A percentile compares a stretch with the other conserved stretches of the same genome.
Evolutionary conservation across 2,329 filamentous ascomycete genomes (phyloP).

Genomic region (Byssothecium circinans): DNA sequence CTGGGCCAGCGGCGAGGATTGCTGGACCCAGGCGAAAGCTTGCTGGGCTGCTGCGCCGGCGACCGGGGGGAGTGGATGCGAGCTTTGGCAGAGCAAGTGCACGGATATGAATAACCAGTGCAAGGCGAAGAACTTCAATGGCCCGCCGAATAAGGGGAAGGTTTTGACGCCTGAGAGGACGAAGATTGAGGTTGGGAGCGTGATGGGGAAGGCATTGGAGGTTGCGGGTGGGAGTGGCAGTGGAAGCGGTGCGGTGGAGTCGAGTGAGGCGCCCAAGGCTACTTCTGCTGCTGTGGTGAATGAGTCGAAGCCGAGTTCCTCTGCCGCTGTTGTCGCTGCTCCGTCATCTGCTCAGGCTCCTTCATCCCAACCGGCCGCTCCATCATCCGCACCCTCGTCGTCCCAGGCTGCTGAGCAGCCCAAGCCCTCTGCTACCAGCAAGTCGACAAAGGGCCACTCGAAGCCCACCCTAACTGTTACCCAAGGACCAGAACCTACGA

Average conservation of each 20-base stretch:
- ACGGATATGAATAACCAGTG: constrained; percentile 47
- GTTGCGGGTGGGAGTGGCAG: constrained; percentile 11
- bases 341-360: neutral
- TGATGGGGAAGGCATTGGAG: constrained; percentile 21
- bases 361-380: neutral
- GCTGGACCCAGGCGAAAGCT: constrained; percentile 59
- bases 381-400: neutral
- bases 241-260: neutral
- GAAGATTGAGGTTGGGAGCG: constrained; percentile 34
- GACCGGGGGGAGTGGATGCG: constrained; percentile 62
- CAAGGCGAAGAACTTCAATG: constrained; percentile 45
- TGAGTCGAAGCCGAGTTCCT: constrained; percentile 2
- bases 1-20: constrained; percentile 53
- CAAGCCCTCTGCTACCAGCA: neutral
- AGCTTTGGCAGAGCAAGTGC: constrained; percentile 66
- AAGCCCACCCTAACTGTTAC: neutral
- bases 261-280: constrained; percentile 3
- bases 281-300: neutral
- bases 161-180: constrained; percentile 37
- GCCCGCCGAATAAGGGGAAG: constrained; percentile 49
- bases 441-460: neutral
- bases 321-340: constrained; percentile 2
- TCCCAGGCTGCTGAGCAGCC: neutral
- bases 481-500: constrained; percentile 7
- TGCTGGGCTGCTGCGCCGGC: constrained; percentile 64